Base-by-base conservation (phyloP, 1,284 basidiomycete genomes). In the Amylostereum areolatum region DNA sequence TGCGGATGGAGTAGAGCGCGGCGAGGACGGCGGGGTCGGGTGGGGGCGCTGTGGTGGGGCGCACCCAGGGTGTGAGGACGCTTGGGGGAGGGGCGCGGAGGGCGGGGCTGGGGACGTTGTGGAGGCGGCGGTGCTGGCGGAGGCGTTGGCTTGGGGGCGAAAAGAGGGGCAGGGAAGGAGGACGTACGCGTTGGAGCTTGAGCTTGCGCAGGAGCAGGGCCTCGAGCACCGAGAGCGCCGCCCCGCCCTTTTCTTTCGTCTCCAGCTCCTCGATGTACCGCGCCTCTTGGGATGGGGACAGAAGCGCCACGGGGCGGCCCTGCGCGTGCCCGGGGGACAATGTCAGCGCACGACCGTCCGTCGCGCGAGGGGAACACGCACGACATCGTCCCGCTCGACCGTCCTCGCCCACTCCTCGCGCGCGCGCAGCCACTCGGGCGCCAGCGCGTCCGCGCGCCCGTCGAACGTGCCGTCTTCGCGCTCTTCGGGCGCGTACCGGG, bases 1-100 rank as follows among this genome's bases (percentile, higher is more conserved):
- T 81, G 49, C 66, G 62, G 39, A 89, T 80, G 27, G 59, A 56
- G 42, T 75, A 66, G 11, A 90, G 70, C 0, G 73, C 75, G 37
- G 80, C 69, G 35, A 85, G 57, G 18, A 80, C 74, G 33, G 72
- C 65, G 0, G 63, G 61, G 45, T 75, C 72, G n/a, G 62, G 60
- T 2, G 63, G 40, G 3, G 61, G 51, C 6, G 41, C 24, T 4
- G 45, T 11, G 11, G 45, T 52, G 7, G 57, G 36, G 1, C 53
- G 33, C 1, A 52, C 53, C 1, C 67, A 45, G 7, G 60, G 55
- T 0, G 55, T 58, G 31, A 61, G 51, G 24, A 55, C 9, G 25
- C 30, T 25, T 18, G 42, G 18, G 25, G 12, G 12, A 18, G 44
- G 41, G 25, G 53, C 48, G 8, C 49, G 49, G 32, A 58, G 53